These are phyloP conservation scores for Chaetomium sp. DNA, from an alignment of 2,329 filamentous ascomycete genomes.

Conservation along the genomic window DNA sequence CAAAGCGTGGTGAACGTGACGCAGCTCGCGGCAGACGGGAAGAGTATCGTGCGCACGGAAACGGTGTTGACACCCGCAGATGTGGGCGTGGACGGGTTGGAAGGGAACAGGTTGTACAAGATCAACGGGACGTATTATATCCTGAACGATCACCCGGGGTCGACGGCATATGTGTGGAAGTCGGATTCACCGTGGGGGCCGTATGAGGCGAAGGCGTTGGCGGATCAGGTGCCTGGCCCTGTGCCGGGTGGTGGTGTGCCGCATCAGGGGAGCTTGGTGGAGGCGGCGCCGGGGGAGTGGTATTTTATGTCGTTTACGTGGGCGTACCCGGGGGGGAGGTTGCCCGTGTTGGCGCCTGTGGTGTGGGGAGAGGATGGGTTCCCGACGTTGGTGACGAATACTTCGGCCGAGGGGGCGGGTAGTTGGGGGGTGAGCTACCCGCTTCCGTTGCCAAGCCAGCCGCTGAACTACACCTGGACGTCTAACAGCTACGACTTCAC, in stretches of 20 bases:
- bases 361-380: not conserved
- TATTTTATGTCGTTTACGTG: constrained; percentile 10
- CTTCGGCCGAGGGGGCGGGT: not conserved
- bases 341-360: constrained; percentile 3
- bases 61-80: not conserved
- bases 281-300: not conserved
- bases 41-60: constrained; percentile 2
- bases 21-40: constrained; percentile 6
- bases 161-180: constrained; percentile 7
- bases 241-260: not conserved
- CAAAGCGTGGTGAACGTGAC: constrained; percentile 7
- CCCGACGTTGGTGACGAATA: not conserved
- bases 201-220: constrained; percentile 3
- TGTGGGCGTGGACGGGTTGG: not conserved
- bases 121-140: constrained; percentile 4
- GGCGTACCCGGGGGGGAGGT: constrained; percentile 2
- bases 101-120: constrained; percentile 10
- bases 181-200: constrained; percentile 2
- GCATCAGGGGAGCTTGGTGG: constrained; percentile 6
- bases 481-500: not conserved
- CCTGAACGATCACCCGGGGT: constrained; percentile 4
- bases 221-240: not conserved
- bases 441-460: not conserved
- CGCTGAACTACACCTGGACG: constrained; percentile 1
- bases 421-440: not conserved